These are phyloP conservation scores for Tylopilus plumbeoviolaceoides DNA, from an alignment of 768 basidiomycete genomes.

Conservation along the genomic window DNA sequence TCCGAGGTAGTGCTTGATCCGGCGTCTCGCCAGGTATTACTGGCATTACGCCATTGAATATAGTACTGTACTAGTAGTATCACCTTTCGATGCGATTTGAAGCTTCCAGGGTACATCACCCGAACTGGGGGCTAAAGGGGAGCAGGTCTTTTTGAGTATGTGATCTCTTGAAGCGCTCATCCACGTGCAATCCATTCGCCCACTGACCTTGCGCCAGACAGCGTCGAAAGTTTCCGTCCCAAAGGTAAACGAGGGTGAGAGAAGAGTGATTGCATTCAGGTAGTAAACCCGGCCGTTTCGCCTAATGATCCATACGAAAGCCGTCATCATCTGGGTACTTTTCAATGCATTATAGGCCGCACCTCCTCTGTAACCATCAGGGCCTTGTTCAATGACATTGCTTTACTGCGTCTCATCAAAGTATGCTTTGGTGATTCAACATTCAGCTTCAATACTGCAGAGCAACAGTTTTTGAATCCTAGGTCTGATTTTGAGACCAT, in stretches of 20 bases:
- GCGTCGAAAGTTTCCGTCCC: constrained; percentile 1
- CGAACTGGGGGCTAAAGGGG: background rate
- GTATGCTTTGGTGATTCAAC: too few relatives aligned
- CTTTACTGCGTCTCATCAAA: too few relatives aligned
- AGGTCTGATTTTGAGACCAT: background rate
- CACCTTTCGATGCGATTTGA: constrained; percentile 5
- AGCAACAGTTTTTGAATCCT: constrained; percentile 2
- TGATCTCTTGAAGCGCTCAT: constrained; percentile 13
- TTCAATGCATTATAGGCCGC: background rate
- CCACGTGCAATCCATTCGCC: constrained; percentile 9
- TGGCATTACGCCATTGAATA: background rate
- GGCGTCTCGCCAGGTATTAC: constrained; percentile 1
- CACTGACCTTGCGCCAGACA: background rate
- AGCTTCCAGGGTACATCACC: constrained; percentile 5
- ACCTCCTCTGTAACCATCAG: constrained; percentile 7
- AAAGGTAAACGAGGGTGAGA: constrained; percentile 8
- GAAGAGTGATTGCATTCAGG: constrained; percentile 3
- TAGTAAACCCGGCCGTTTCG: background rate
- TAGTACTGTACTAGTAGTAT: too few relatives aligned
- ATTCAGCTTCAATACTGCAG: background rate
- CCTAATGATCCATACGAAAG: background rate
- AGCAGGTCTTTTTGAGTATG: background rate
- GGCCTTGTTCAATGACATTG: too few relatives aligned
- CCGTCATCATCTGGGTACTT: background rate
- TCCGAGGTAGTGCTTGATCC: too few relatives aligned